Conservation (phyloP, 148 eudicot genomes). For the Spergularia bocconei region DNA sequence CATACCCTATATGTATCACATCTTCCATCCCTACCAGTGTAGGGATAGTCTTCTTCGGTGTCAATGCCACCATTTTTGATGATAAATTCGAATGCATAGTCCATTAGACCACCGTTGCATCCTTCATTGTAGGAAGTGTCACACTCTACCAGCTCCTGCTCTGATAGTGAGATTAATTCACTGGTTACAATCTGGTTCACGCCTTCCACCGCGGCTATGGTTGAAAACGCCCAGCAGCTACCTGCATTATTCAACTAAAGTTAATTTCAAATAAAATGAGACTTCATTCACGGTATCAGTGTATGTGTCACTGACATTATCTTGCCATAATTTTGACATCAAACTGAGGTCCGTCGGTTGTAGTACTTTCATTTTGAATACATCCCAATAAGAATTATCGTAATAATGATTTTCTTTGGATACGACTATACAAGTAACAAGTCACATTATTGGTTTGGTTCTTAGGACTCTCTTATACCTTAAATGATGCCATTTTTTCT, state of each 20-base stretch:
- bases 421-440: neutral
- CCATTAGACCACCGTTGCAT: conserved; percentile 92
- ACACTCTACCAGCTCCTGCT: conserved; percentile 88
- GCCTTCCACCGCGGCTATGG: conserved; percentile 81
- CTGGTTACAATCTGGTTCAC: conserved; percentile 76
- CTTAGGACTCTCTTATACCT: too few species aligned
- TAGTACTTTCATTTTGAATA: too few species aligned
- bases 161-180: conserved; percentile 65
- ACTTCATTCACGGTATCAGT: too few species aligned
- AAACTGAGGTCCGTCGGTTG: too few species aligned
- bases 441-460: too few species aligned
- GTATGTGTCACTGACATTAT: neutral
- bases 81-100: conserved; percentile 75
- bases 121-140: conserved; percentile 75
- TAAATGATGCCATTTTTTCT: too few species aligned
- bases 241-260: conserved; percentile 36
- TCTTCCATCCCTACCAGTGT: conserved; percentile 50
- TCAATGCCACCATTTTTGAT: conserved; percentile 89
- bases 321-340: neutral
- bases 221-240: conserved; percentile 94
- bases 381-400: too few species aligned
- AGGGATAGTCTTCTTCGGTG: conserved; percentile 76
- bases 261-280: neutral
- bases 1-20: conserved; percentile 73
- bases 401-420: neutral